These are phyloP conservation scores for Acanthamoeba triangularis DNA, from an alignment of 208 protist genomes.

Conservation along the genomic window DNA sequence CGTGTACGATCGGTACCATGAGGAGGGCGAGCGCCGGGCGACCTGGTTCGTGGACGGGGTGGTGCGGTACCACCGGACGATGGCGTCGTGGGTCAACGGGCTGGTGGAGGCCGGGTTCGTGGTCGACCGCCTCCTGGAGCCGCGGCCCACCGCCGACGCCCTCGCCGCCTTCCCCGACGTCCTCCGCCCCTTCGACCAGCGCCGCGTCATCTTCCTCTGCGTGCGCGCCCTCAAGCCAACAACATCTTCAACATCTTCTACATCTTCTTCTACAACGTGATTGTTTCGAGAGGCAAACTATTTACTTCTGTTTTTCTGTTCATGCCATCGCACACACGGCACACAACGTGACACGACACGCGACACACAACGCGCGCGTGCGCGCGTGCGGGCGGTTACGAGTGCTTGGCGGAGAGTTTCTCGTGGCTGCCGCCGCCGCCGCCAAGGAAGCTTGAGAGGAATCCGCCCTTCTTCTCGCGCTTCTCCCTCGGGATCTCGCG, in stretches of 20 bases:
- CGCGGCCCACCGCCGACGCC: not conserved
- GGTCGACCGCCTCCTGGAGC: constrained; percentile 26
- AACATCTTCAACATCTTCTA: not conserved
- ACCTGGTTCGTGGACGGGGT: constrained; percentile 1
- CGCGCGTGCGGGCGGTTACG: not conserved
- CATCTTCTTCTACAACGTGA: not conserved
- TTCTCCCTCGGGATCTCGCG: constrained; percentile 41
- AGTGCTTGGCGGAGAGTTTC: not conserved
- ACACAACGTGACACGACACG: not conserved
- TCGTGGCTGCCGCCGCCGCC: not conserved
- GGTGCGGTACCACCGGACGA: not conserved
- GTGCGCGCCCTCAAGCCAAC: not conserved
- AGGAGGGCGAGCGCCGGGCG: not conserved
- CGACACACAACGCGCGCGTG: not conserved
- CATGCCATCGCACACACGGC: no score
- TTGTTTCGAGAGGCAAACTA: no score
- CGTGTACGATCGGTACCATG: constrained; percentile 10
- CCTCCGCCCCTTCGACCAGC: not conserved
- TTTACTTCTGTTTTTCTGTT: no score
- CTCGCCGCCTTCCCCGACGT: not conserved
- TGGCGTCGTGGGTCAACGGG: constrained; percentile 27
- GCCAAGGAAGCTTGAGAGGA: not conserved
- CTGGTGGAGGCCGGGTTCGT: not conserved
- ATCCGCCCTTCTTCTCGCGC: constrained; percentile 5
- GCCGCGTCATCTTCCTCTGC: constrained; percentile 26